Conservation (phyloP, 345 rosid species). For the Capsella bursapastoris region DNA sequence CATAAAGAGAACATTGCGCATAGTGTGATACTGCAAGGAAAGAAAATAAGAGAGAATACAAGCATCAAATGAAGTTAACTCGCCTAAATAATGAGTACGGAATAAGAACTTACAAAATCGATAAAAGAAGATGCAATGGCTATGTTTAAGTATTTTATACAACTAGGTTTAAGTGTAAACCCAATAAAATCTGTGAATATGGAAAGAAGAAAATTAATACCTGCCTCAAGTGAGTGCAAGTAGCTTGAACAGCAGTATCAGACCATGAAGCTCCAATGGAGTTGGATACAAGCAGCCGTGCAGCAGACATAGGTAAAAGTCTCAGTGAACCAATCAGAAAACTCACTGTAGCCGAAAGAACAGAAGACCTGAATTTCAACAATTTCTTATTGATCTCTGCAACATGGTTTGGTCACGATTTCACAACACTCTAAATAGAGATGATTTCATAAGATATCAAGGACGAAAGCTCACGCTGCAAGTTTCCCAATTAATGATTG, state of each 20-base stretch:
- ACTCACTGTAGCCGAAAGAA: slow-evolving; percentile 58
- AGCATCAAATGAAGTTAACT: not conserved
- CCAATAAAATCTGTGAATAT: not conserved
- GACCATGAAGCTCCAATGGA: slow-evolving; percentile 75
- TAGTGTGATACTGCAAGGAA: slow-evolving; percentile 68
- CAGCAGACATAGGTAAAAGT: slow-evolving; percentile 57
- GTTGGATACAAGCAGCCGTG: slow-evolving; percentile 51
- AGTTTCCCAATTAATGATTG: slow-evolving; percentile 61
- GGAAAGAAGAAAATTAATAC: slow-evolving; percentile 39
- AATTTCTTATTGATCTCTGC: not conserved
- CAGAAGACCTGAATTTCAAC: slow-evolving; percentile 64
- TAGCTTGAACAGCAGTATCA: slow-evolving; percentile 63
- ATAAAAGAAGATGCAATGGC: not conserved
- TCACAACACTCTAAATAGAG: slow-evolving; percentile 13
- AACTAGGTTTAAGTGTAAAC: not conserved
- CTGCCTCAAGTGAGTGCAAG: slow-evolving; percentile 73
- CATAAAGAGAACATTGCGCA: slow-evolving; percentile 76
- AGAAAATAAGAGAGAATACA: not conserved
- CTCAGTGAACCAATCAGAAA: slow-evolving; percentile 56
- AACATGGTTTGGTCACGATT: not conserved
- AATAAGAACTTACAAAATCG: not conserved
- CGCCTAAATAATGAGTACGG: not conserved
- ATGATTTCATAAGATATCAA: not conserved
- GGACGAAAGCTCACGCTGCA: slow-evolving; percentile 54
- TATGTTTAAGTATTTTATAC: slow-evolving; percentile 9